Percentiles rank a stretch among this genome's conserved stretches.
Conservation (phyloP, 108 stramenopile genomes). For the Cyclotella choctawhatcheeana region DNA sequence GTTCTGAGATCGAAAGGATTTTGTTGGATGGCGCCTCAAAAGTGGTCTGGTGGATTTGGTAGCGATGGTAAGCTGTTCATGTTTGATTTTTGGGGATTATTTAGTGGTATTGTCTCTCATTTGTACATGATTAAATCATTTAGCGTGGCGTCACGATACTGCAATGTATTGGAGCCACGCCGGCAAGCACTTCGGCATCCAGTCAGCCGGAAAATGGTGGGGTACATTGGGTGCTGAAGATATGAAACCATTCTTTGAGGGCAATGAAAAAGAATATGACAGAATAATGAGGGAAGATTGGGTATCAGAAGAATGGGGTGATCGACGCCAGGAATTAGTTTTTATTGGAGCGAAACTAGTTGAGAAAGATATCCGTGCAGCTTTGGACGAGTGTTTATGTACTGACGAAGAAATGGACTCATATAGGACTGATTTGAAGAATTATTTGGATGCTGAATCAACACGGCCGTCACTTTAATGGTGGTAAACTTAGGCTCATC, state of each 20-base stretch:
- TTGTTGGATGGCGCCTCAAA: slow-evolving; percentile 92
- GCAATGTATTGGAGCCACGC: slow-evolving; percentile 97
- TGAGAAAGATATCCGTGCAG: slow-evolving; percentile 65
- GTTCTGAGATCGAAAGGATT: slow-evolving; percentile 96
- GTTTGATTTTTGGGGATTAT: not conserved
- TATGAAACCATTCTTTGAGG: slow-evolving; percentile 71
- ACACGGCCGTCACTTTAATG: slow-evolving; percentile 51
- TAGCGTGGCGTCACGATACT: slow-evolving; percentile 85
- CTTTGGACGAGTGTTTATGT: slow-evolving; percentile 78
- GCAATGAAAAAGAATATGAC: slow-evolving; percentile 70
- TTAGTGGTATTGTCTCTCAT: not conserved
- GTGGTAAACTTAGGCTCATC: too few relatives aligned
- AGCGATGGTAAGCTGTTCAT: slow-evolving; percentile 50
- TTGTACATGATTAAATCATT: not conserved
- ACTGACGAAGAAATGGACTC: slow-evolving; percentile 70
- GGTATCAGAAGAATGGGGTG: slow-evolving; percentile 87
- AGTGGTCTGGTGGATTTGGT: slow-evolving; percentile 64
- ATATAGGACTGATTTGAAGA: slow-evolving; percentile 62
- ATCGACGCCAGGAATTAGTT: slow-evolving; percentile 93
- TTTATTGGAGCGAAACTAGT: slow-evolving; percentile 82
- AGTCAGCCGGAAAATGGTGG: slow-evolving; percentile 95
- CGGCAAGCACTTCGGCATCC: slow-evolving; percentile 91
- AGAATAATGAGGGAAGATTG: slow-evolving; percentile 86
- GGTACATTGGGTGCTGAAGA: slow-evolving; percentile 63
- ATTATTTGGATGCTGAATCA: slow-evolving; percentile 48